These are phyloP conservation scores for Saitozyma podzolica DNA, from an alignment of 768 basidiomycete genomes.

Conservation along the genomic window DNA sequence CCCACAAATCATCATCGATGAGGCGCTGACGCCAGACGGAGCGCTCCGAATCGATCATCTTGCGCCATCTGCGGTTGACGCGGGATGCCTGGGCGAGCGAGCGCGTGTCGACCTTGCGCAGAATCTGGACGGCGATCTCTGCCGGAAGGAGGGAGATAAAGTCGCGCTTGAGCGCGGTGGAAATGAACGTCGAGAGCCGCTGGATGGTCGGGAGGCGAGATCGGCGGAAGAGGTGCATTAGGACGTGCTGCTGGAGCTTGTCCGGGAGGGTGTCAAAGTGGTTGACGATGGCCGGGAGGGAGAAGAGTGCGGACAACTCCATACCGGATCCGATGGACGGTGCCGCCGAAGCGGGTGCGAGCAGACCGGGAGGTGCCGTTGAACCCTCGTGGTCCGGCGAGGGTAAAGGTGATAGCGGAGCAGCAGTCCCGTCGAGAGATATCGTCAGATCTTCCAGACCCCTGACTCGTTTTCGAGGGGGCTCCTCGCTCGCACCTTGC, in stretches of 20 bases:
- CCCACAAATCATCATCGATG: conserved; percentile 81
- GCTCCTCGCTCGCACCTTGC: conserved; percentile 15
- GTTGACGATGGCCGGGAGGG: conserved; percentile 75
- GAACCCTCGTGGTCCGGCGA: conserved; percentile 29
- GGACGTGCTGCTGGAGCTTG: conserved; percentile 84
- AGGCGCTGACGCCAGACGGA: conserved; percentile 86
- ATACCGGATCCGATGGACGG: conserved; percentile 38
- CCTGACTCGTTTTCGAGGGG: conserved; percentile 41
- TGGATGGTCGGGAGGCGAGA: conserved; percentile 89
- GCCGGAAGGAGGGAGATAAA: conserved; percentile 88
- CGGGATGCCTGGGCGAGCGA: conserved; percentile 82
- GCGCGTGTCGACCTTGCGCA: conserved; percentile 78
- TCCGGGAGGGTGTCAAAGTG: conserved; percentile 80
- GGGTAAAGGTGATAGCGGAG: conserved; percentile 29
- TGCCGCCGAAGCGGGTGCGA: conserved; percentile 1
- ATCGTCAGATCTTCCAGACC: conserved; percentile 28
- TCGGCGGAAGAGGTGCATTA: conserved; percentile 87
- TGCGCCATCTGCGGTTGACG: conserved; percentile 86
- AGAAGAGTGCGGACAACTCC: conserved; percentile 74
- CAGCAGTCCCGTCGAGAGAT: conserved; percentile 15
- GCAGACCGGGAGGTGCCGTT: conserved; percentile 3
- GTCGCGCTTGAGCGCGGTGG: conserved; percentile 88
- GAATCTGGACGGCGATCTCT: conserved; percentile 84
- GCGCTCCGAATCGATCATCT: conserved; percentile 85
- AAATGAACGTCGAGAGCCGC: conserved; percentile 80